Base-by-base conservation (phyloP, 1,284 basidiomycete genomes). In the Trichosporon sp. region DNA sequence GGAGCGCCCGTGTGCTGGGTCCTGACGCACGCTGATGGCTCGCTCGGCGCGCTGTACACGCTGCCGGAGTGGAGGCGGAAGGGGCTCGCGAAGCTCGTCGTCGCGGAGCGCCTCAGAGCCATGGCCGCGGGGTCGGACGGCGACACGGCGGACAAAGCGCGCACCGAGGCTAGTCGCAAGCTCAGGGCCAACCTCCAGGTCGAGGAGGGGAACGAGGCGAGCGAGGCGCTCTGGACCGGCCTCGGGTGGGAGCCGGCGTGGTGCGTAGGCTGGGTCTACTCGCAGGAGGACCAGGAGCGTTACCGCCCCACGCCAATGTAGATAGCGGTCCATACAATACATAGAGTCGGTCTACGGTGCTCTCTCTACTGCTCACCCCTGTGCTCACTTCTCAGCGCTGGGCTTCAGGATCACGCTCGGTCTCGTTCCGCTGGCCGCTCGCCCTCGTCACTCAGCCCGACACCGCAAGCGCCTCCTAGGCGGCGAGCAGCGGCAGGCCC, bases 41-140 rank as follows among this genome's bases (percentile, higher is more conserved):
- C 73, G 11, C 65, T 72, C 2, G 77, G 75, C 12, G 73, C 76
- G 12, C 72, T 78, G 4, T 74, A 72, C 65, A 74, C 74, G 13
- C 35, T 71, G 23, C 70, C 75, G 0, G 62, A 42, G 8, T 69
- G 73, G 63, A 69, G 77, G 0, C 58, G 76, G 9, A 62, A 70
- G 15, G 77, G 77, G 1, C 70, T 77, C 3, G 77, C 76, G 1
- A 70, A 68, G 31, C 66, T 66, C 62, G 69, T 78, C 9, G 70
- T 75, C 1, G 51, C 67, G 0, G 64, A 70, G 13, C 69, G 72
- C 5, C 62, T 78, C 11, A 32, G 15, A 18, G 18, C 23, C 15
- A 65, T 23, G n/a, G 21, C 62, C 23, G 6, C 47, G 7, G n/a
- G 12, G n/a, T 64, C 27, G 29, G 35, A 35, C 7, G 27, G n/a